Evolutionary conservation across 306 rosid species (phyloP).

Genomic region (Benincasa hispida): DNA sequence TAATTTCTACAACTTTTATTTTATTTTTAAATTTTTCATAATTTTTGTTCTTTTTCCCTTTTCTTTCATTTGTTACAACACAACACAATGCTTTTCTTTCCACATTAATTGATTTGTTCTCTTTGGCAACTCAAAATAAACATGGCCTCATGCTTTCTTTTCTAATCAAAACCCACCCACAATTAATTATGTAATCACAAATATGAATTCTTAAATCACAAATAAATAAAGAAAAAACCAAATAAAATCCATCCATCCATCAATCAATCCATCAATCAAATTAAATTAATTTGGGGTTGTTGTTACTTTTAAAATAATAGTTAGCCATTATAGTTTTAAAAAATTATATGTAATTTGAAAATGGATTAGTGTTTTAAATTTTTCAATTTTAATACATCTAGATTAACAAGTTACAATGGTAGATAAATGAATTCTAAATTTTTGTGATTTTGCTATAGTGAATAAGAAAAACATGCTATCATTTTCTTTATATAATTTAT

Average conservation of each 20-base stretch:
- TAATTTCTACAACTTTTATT: not conserved
- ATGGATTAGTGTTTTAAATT: too few relatives aligned
- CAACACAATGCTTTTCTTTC: not conserved
- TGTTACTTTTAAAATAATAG: too few relatives aligned
- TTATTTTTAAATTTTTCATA: not conserved
- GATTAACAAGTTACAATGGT: too few relatives aligned
- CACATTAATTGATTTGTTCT: not conserved
- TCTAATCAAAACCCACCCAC: not conserved
- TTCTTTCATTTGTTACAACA: not conserved
- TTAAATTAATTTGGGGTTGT: too few relatives aligned
- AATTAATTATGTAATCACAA: not conserved
- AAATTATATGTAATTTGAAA: too few relatives aligned
- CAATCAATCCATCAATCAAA: too few relatives aligned
- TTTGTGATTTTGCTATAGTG: too few relatives aligned
- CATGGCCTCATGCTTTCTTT: not conserved
- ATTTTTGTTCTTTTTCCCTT: not conserved
- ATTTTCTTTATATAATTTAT: too few relatives aligned
- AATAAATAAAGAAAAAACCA: not conserved
- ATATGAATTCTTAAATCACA: not conserved
- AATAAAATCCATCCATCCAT: not conserved
- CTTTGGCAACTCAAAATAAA: not conserved
- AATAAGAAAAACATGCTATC: too few relatives aligned
- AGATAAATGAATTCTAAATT: too few relatives aligned
- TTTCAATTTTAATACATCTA: too few relatives aligned
- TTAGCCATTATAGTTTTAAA: too few relatives aligned